phyloP scores from a whole-genome alignment of 139 green algal species.

The Deuterostichococcus epilithicus region DNA sequence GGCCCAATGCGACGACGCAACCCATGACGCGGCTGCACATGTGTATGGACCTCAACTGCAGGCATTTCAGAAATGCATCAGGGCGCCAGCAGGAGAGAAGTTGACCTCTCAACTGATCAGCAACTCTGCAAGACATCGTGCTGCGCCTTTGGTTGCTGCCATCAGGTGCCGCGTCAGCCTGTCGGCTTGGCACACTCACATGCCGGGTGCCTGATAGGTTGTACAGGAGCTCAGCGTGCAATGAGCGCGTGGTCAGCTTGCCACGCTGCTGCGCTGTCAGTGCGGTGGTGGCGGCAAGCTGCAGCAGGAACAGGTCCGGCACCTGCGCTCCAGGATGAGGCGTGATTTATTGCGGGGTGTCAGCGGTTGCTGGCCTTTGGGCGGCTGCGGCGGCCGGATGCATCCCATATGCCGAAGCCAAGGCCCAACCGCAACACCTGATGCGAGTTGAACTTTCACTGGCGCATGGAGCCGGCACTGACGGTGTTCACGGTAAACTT shows the following conservation, averaged over 20 bases:
- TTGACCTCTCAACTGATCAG: too few species aligned
- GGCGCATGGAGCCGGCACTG: background rate
- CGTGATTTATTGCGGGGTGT: too few species aligned
- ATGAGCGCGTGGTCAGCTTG: slow-evolving; percentile 27
- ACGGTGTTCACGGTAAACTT: too few species aligned
- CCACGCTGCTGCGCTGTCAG: slow-evolving; percentile 13
- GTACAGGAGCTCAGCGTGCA: slow-evolving; percentile 64
- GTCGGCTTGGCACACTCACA: slow-evolving; percentile 18
- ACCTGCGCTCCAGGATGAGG: slow-evolving; percentile 19
- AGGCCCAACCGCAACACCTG: background rate
- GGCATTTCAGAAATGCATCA: background rate
- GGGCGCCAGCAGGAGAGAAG: too few species aligned
- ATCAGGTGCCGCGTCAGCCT: background rate
- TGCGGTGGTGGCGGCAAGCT: slow-evolving; percentile 36
- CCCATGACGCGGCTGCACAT: background rate
- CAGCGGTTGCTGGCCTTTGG: too few species aligned
- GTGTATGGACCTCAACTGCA: background rate
- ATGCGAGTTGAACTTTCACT: background rate
- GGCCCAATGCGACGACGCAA: background rate
- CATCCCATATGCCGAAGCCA: background rate
- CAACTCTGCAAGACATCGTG: too few species aligned
- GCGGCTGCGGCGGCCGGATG: too few species aligned
- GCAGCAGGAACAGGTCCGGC: slow-evolving; percentile 39
- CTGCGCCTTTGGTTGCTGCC: too few species aligned
- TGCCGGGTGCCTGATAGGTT: slow-evolving; percentile 50